Evolutionary conservation across 192 early-diverging fungal genomes (phyloP).

Genomic region (Dispira simplex): DNA sequence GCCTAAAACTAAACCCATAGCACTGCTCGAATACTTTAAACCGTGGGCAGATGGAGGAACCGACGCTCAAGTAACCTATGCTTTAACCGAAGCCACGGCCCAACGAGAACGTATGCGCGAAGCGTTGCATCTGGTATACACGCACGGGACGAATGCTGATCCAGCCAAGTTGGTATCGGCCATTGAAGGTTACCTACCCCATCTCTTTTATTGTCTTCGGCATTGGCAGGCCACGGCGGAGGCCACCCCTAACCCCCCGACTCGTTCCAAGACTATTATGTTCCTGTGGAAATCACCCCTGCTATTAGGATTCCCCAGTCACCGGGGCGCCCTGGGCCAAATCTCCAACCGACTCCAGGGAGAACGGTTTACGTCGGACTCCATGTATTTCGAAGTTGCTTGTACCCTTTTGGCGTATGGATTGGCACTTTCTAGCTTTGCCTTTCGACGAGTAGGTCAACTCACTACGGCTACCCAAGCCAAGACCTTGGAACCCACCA

Average conservation of each 20-base stretch:
- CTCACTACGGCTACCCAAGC: neutral
- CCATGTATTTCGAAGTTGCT: neutral
- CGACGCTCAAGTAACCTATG: neutral
- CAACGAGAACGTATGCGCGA: neutral
- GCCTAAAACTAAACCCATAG: neutral
- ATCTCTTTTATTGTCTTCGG: constrained; percentile 2
- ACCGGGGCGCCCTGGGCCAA: neutral
- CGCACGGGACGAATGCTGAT: neutral
- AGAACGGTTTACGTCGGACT: neutral
- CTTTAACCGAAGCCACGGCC: constrained; percentile 1
- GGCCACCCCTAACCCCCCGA: neutral
- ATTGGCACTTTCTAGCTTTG: neutral
- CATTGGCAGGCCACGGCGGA: neutral
- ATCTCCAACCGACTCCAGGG: neutral
- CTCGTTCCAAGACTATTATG: neutral
- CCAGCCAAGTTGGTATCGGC: neutral
- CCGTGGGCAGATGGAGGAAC: neutral
- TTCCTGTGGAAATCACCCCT: constrained; percentile 1
- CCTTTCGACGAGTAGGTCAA: neutral
- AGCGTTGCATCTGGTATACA: neutral
- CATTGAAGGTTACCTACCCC: neutral
- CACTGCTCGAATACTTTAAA: neutral
- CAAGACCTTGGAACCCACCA: neutral
- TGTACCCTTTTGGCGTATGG: neutral
- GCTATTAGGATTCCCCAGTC: neutral